Conservation (phyloP, 78 protist genomes). For the Tieghemostelium lacteum region DNA sequence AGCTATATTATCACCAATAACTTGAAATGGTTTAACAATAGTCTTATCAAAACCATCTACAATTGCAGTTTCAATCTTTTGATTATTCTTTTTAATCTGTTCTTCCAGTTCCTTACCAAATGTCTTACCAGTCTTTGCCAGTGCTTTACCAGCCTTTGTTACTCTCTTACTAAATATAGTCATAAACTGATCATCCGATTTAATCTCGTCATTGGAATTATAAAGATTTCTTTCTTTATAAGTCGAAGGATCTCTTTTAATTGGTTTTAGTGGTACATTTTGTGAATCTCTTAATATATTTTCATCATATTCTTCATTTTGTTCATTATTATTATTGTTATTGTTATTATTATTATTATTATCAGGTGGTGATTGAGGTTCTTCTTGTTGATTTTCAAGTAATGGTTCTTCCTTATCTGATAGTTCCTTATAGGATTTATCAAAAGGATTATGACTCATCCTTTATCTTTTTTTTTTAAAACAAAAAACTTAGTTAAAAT, state of each 20-base stretch:
- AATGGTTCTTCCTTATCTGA: no score
- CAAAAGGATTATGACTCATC: no score
- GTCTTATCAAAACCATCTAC: conserved; percentile 2
- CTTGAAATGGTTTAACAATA: conserved; percentile 1
- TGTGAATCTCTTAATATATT: not conserved
- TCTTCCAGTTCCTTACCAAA: no score
- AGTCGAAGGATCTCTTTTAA: conserved; percentile 31
- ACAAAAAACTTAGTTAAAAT: no score
- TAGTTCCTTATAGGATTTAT: no score
- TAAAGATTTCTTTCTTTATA: not conserved
- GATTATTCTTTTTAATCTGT: conserved; percentile 23
- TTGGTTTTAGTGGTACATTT: conserved; percentile 52
- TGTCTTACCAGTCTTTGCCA: conserved; percentile 14
- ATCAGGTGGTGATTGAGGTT: no score
- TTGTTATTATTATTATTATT: conserved; percentile 11
- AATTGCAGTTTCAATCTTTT: conserved; percentile 26
- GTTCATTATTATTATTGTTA: conserved; percentile 8
- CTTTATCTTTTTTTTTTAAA: no score
- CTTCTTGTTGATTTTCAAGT: no score
- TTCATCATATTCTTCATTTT: conserved; percentile 7
- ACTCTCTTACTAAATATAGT: conserved; percentile 27
- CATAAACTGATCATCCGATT: conserved; percentile 23
- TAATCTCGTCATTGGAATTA: conserved; percentile 39
- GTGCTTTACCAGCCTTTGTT: conserved; percentile 3
- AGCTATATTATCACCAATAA: conserved; percentile 40